Base-by-base conservation (phyloP, 2,329 filamentous ascomycete genomes). In the Claviceps capensis region DNA sequence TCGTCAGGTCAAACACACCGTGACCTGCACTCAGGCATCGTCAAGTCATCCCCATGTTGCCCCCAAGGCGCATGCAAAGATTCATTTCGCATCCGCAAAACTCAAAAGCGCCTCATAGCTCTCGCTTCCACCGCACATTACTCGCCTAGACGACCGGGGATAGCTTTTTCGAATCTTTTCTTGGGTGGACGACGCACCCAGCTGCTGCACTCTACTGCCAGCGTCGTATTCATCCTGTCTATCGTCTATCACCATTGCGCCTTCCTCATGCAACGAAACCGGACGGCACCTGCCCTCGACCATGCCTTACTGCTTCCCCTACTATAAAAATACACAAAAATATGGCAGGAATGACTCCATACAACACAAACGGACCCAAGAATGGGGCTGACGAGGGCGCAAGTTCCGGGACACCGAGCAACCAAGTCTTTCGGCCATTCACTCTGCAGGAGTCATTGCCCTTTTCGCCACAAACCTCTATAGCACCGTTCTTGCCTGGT, bases 381-480 rank as follows among this genome's bases (percentile, higher is more conserved):
- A 70, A 70, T 61, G 69, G 69, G 58, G 49, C 59, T 45, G 56
- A 58, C 51, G 56, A 57, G 52, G 59, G 61, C 41, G 53, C 58
- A 48, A 59, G 56, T 51, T 57, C 56, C 47, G 47, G 55, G 16
- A 56, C 62, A 48, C 51, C 58, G 34, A 61, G 58, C 49, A 57
- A 59, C 19, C 51, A 60, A 41, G 61, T 67, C 37, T 56, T 62
- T 41, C 65, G 73, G 51, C 74, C 81, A 1, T 81, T 83, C 62
- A 78, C 77, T 3, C 77, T 93, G 13, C 78, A 84, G 52, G 85
- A 93, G 62, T 86, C 86, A 34, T 73, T 93, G 46, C 85, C 86
- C n/a, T 90, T 83, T 67, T 87, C 86, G 49, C 87, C 88, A 23
- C 83, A 91, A 63, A 86, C 83, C 48, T 88, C 86, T 3, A 84